Conservation (phyloP, 2,329 filamentous ascomycete genomes). For the Claviceps fusiformis region DNA sequence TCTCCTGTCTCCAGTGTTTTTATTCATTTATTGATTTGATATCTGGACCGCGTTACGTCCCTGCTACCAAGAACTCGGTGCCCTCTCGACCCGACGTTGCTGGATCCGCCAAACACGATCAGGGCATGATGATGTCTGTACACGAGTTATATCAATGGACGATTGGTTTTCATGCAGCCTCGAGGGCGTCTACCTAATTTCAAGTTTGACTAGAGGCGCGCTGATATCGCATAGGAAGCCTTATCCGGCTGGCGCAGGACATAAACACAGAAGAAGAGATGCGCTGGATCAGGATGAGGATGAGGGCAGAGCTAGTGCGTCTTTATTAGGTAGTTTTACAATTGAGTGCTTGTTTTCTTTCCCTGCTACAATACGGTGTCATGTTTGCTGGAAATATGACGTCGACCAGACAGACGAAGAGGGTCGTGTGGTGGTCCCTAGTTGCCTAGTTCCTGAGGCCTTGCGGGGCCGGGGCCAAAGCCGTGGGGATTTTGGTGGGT, state of each 20-base stretch:
- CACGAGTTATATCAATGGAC: background rate
- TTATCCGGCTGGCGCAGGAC: no score
- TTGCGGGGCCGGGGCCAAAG: no score
- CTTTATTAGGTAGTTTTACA: background rate
- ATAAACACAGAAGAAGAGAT: background rate
- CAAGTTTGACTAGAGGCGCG: background rate
- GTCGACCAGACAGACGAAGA: background rate
- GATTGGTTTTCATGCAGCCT: background rate
- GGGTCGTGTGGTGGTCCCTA: no score
- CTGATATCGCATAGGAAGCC: background rate
- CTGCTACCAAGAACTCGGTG: background rate
- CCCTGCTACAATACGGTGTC: background rate
- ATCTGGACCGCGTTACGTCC: background rate
- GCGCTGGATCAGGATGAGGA: background rate
- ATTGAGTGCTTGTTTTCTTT: conserved; percentile 6
- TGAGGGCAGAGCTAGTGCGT: background rate
- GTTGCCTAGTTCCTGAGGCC: background rate
- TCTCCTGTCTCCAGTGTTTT: background rate
- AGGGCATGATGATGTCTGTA: background rate
- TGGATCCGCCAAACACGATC: background rate
- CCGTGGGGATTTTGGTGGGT: no score
- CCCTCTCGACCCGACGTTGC: background rate
- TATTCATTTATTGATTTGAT: background rate
- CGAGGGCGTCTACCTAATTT: background rate
- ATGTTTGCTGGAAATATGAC: background rate